phyloP scores from a whole-genome alignment of 345 rosid genomes.

The thale cress (Arabidopsis thaliana) region TAIR10.1 NC_003071.7:15519001-15519500 shows the following conservation, averaged over 20 bases:
- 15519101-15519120: conserved; percentile 15
- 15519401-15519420: background rate
- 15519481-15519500: background rate
- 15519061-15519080: conserved; percentile 28
- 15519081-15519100: conserved; percentile 32
- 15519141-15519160: conserved; percentile 13
- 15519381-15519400: background rate
- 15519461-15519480: background rate
- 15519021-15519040: conserved; percentile 35
- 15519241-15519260: background rate
- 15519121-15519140: conserved; percentile 16
- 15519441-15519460: background rate
- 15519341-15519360: background rate
- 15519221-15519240: background rate
- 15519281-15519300: background rate
- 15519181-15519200: conserved; percentile 1
- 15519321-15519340: background rate
- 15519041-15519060: conserved; percentile 35
- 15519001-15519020: conserved; percentile 33
- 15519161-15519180: conserved; percentile 7
- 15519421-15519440: background rate
- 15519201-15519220: conserved; percentile 7
- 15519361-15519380: background rate
- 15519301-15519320: conserved; percentile 3
- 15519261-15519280: background rate